Conservation (phyloP, 1,284 basidiomycete genomes). For the Cystobasidium pallidum region DNA sequence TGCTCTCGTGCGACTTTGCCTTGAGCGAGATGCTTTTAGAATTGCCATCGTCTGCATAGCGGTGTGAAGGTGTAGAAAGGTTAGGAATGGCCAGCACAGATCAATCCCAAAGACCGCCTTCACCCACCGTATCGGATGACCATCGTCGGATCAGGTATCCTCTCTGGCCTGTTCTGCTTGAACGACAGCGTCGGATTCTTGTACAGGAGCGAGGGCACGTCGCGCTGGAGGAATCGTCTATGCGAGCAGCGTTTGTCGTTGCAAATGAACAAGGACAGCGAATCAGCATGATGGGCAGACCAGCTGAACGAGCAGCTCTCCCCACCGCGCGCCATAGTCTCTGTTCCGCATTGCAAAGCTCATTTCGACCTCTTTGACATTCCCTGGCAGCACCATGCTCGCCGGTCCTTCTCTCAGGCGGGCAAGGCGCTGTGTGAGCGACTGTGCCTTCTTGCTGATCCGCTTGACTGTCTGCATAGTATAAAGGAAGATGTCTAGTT, state of each 20-base stretch:
- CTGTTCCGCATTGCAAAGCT: slow-evolving; percentile 29
- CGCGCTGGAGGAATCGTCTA: slow-evolving; percentile 20
- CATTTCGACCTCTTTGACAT: slow-evolving; percentile 29
- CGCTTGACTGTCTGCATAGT: slow-evolving; percentile 13
- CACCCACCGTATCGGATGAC: slow-evolving; percentile 24
- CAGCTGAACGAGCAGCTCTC: no score
- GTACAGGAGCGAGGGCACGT: slow-evolving; percentile 32
- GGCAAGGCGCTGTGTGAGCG: slow-evolving; percentile 6
- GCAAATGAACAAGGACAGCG: no score
- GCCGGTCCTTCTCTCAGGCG: slow-evolving; percentile 34
- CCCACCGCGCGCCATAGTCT: slow-evolving; percentile 38
- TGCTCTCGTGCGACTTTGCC: slow-evolving; percentile 22
- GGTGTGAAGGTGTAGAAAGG: not conserved
- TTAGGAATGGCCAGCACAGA: not conserved
- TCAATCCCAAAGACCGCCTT: not conserved
- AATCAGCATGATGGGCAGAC: no score
- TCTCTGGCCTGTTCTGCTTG: slow-evolving; percentile 34
- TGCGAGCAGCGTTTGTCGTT: no score
- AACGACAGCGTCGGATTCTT: slow-evolving; percentile 23
- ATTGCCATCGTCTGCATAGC: slow-evolving; percentile 20
- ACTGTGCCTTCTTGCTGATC: slow-evolving; percentile 27
- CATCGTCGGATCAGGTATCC: slow-evolving; percentile 26
- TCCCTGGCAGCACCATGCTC: slow-evolving; percentile 12
- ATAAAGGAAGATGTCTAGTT: not conserved
- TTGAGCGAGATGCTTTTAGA: slow-evolving; percentile 26